Percentiles rank a stretch among this genome's conserved stretches.
These are phyloP conservation scores for Tetrapisispora iriomotensis DNA, from an alignment of 805 yeast genomes.

Conservation along the genomic window DNA sequence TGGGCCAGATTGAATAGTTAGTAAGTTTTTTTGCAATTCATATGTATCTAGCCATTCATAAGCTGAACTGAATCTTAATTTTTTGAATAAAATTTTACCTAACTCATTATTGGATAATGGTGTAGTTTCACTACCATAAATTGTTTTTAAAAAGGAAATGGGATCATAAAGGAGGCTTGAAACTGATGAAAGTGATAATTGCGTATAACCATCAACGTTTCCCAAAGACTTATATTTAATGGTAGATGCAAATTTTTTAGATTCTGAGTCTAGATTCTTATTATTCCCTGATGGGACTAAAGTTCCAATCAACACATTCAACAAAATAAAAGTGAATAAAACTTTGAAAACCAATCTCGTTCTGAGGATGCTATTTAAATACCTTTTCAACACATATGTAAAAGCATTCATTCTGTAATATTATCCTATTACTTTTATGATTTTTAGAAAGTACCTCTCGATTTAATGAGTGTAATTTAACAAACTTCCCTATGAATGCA, in stretches of 20 bases:
- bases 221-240: neutral
- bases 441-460: too few relatives aligned
- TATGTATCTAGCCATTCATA: conserved; percentile 14
- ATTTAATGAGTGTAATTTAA: too few relatives aligned
- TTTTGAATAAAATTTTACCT: conserved; percentile 10
- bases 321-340: neutral
- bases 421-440: too few relatives aligned
- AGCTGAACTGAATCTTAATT: conserved; percentile 13
- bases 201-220: neutral
- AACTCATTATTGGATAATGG: conserved; percentile 1
- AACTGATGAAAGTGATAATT: neutral
- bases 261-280: too few relatives aligned
- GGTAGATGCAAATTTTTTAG: neutral
- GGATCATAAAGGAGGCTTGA: conserved; percentile 2
- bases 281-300: neutral
- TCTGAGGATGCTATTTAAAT: neutral
- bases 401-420: neutral
- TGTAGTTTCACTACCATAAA: neutral
- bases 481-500: too few relatives aligned
- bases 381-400: neutral
- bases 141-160: neutral
- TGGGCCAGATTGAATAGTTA: conserved; percentile 14
- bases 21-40: conserved; percentile 13
- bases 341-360: neutral
- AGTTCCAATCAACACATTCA: neutral